Base-by-base conservation (phyloP, 2,329 filamentous ascomycete genomes). In the Aspergillus calidoustus region DNA sequence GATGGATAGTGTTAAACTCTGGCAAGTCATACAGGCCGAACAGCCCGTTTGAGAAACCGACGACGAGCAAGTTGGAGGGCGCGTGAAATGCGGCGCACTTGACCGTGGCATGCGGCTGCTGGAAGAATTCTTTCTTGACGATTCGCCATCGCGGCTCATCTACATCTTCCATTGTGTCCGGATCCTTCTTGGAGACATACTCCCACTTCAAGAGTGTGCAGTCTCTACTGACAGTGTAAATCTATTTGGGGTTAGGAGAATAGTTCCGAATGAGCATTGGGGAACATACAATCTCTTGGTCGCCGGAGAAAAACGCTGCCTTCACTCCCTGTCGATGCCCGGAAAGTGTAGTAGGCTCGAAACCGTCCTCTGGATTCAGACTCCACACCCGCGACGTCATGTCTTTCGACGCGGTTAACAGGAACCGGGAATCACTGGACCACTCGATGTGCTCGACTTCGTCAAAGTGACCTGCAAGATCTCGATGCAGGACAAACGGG, bases 21-120 rank as follows among this genome's bases (percentile, higher is more conserved):
- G 96, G 96, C 81, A 99, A 86, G 75, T 99, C 95, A 78, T 99
- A 97, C 7, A 99, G 84, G 23, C 91, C 91, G 76, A 99, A 99
- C 7, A 96, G 82, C 38, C 95, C 95, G 71, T 96, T 96, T 3
- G 93, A 97, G 76, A 99, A 98, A 7, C 95, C 95, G 17, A 92
- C 92, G 1, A 99, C 93, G n/a, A 99, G 81, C n/a, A 99, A 83
- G 74, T 94, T 95, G 0, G 93, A 91, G 43, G 89, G 84, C 0
- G 93, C 82, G 69, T 99, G 95, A 76, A 93, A 99, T 30, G 90
- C 87, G n/a, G 93, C 92, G 71, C 94, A 98, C 68, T 91, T 91
- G 44, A 98, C 86, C 69, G 92, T 90, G 1, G 94, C 90, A 64
- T 90, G 90, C 68, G 91, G 91, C 74, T 97, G 95, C 87, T 95